Evolutionary conservation across 2,329 filamentous ascomycete genomes (phyloP), one percentile per base, ranked within the genome.

Genomic region (Xylaria sp.): DNA sequence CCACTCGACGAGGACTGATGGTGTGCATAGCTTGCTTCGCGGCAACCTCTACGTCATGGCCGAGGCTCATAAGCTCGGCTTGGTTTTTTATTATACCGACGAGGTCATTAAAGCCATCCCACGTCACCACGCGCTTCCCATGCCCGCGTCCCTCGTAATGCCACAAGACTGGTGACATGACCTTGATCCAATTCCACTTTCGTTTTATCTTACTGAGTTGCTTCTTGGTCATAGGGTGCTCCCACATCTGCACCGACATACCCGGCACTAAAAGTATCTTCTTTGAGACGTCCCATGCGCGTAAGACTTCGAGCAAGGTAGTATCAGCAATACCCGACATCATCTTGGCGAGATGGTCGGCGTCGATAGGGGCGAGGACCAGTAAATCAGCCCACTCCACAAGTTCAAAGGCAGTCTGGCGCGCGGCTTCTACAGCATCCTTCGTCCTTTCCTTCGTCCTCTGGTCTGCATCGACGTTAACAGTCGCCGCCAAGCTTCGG

Each of bases 211-310:
- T 96, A 80, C 89, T 91, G 70, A 97, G 86, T 78, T 97, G 94
- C 76, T 94, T 92, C 82, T 92, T 93, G 18, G 93, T 97, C 82
- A 94, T 90, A 2, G 94, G 93, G 76, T 96, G 94, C 77, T 94
- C 90, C 94, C 94, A 97, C 89, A 95, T 94, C 69, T 92, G 87
- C 1, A 89, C 89, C 41, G 92, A 95, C 94, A 98, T 97, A 72
- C 93, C 93, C 0, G 94, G 94, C 7, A 97, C 90, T 66, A 98
- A 83, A 58, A 97, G 82, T 37, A 97, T 92, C 74, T 91, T 92
- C 82, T 97, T 97, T 7, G 91, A 91, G 0, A 92, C 90, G 75
- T 97, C 91, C 94, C 94, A 98, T 65, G 92, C 92, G 62, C 94
- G 88, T 58, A 98, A 80, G 0, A 97, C 88, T 74, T 95, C 92